Conservation (phyloP, 2,329 filamentous ascomycete species). For the Colletotrichum chrysophilum region DNA sequence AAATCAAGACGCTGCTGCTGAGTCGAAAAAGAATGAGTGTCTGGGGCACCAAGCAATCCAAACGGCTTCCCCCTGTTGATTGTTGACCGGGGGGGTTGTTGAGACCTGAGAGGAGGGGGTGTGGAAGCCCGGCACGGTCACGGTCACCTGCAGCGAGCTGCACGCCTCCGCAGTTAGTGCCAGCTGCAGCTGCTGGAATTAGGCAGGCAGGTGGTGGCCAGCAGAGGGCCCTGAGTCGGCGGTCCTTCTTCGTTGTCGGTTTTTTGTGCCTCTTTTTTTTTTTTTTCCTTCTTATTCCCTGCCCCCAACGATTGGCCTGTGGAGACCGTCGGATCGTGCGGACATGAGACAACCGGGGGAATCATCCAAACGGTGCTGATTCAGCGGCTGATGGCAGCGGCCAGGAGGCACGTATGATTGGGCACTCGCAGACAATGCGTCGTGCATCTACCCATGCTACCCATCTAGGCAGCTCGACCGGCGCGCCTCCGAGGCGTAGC, state of each 20-base stretch:
- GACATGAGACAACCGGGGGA: constrained; percentile 12
- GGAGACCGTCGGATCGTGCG: background rate
- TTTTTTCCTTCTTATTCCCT: background rate
- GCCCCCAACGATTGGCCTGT: constrained; percentile 1
- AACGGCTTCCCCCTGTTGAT: constrained; percentile 7
- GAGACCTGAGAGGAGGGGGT: background rate
- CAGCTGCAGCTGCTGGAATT: background rate
- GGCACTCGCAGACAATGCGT: background rate
- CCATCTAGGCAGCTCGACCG: background rate
- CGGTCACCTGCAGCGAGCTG: constrained; percentile 16
- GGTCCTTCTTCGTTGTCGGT: background rate
- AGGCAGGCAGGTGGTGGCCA: background rate
- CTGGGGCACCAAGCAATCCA: constrained; percentile 15
- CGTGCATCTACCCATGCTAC: background rate
- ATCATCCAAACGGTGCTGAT: constrained; percentile 4
- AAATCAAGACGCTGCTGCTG: background rate
- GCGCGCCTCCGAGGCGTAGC: background rate
- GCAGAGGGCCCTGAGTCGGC: background rate
- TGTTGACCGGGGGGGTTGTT: constrained; percentile 8
- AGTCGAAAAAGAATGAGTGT: constrained; percentile 6
- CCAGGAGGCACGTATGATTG: background rate
- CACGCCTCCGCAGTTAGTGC: constrained; percentile 4
- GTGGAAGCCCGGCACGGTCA: constrained; percentile 11
- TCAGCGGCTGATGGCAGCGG: background rate
- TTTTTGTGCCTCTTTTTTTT: background rate